Base-by-base conservation (phyloP, 176 grass and related monocot genomes). In the Rhynchospora tenuis region DNA sequence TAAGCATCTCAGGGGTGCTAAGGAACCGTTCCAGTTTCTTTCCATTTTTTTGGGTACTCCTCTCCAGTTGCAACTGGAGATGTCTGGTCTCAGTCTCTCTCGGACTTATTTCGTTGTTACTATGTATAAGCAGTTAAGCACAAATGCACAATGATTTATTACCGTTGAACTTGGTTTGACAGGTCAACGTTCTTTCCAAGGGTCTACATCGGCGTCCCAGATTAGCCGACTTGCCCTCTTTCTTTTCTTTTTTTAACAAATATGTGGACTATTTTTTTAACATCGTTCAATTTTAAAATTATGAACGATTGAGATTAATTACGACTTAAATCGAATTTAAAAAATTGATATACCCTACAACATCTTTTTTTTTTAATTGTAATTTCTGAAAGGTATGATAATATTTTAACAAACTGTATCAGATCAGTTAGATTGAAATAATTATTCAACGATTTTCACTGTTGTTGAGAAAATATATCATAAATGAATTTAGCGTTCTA, bases 1-100 rank as follows among this genome's bases (percentile, higher is more conserved):
- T 84, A 83, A 56, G 65, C 66, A 81, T 47, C 82, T 56, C 31
- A 52, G 59, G 73, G 55, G 15, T 2, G 58, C 45, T 33, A 78
- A 38, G 15, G 46, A 75, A 58, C 54, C 13, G 28, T 88, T 79
- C 78, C 26, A 51, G 23, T 83, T 57, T 64, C 42, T 78, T 58
- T 83, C 11, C 76, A 23, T 65, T 23, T 82, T 11, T 31, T 29
- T 27, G 72, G 47, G 24, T 45, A 48, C n/a, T 10, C 22, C 44
- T 52, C 46, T 74, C 71, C 46, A 52, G 71, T 74, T 74, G 0
- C 7, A 73, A 59, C 56, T 59, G 56, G 56, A 59, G 56, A 59
- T 59, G 56, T 59, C 6, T 59, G 33, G 33, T 38, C 33, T 4
- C 0, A 38, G 33, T 2, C 33, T 4, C 33, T 38, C 33, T 38